phyloP scores from a whole-genome alignment of 2,329 filamentous ascomycete genomes.

The Sphaerostilbella broomeana region DNA sequence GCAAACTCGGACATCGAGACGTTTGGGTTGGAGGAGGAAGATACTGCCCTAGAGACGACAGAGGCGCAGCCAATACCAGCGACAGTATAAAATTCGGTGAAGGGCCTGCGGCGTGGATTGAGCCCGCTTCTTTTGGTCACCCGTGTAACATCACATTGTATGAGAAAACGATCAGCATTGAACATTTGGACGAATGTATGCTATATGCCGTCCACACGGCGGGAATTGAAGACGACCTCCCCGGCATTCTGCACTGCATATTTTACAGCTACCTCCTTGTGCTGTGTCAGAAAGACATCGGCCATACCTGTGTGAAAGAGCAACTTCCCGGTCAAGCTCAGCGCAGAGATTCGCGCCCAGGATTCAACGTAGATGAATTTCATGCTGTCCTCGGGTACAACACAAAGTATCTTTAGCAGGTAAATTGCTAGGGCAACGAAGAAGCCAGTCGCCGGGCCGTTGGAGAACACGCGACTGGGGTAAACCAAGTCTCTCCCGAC shows the following conservation, averaged over 20 bases:
- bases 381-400: conserved; percentile 49
- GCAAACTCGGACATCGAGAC: conserved; percentile 37
- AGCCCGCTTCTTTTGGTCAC: too few species aligned
- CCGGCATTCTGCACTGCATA: conserved; percentile 34
- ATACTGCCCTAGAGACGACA: conserved; percentile 20
- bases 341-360: conserved; percentile 74
- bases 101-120: too few species aligned
- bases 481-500: conserved; percentile 31
- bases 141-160: conserved; percentile 15
- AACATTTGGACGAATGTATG: conserved; percentile 2
- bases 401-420: conserved; percentile 38
- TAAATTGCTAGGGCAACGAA: conserved; percentile 55
- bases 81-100: neutral
- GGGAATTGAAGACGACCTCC: conserved; percentile 35
- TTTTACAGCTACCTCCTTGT: conserved; percentile 53
- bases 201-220: conserved; percentile 18
- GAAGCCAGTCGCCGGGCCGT: conserved; percentile 83
- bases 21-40: conserved; percentile 33
- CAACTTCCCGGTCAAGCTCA: conserved; percentile 80
- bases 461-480: conserved; percentile 74
- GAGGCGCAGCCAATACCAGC: conserved; percentile 12
- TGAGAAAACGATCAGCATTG: conserved; percentile 2
- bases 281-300: conserved; percentile 79
- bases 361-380: conserved; percentile 83
- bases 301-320: conserved; percentile 58